Percentiles rank a stretch among this genome's conserved stretches.
These are phyloP conservation scores for Pichia sp. DNA, from an alignment of 1,139 yeast species.

Conservation along the genomic window DNA sequence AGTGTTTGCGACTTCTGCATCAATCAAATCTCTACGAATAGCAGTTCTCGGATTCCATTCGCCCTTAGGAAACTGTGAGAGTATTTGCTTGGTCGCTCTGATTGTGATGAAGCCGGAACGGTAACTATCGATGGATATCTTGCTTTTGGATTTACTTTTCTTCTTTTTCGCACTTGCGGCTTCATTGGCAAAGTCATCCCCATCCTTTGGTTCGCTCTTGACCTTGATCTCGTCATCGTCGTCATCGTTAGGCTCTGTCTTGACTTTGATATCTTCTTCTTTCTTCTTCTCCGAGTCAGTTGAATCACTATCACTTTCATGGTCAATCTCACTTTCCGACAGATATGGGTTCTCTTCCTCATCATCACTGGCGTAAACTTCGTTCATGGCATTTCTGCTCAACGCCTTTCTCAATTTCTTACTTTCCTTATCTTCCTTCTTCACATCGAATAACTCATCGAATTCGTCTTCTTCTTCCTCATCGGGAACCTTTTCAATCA, in stretches of 20 bases:
- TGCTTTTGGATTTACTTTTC: slow-evolving; percentile 9
- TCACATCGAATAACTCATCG: slow-evolving; percentile 61
- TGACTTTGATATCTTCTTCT: slow-evolving; percentile 9
- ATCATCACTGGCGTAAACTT: slow-evolving; percentile 86
- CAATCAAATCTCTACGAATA: slow-evolving; percentile 35
- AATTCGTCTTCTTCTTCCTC: slow-evolving; percentile 42
- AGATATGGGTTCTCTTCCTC: slow-evolving; percentile 77
- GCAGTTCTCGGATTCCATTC: slow-evolving; percentile 73
- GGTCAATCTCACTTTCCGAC: slow-evolving; percentile 66
- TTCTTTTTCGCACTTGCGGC: slow-evolving; percentile 15
- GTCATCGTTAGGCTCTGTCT: slow-evolving; percentile 7
- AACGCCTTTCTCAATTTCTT: slow-evolving; percentile 78
- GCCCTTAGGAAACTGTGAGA: slow-evolving; percentile 69
- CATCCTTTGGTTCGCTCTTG: slow-evolving; percentile 8
- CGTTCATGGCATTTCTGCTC: slow-evolving; percentile 81
- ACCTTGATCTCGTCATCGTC: slow-evolving; percentile 4
- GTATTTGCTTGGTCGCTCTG: slow-evolving; percentile 57
- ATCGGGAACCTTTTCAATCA: slow-evolving; percentile 50
- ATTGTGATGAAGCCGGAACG: slow-evolving; percentile 66
- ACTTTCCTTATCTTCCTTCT: slow-evolving; percentile 89
- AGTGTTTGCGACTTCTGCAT: not conserved
- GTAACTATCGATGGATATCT: slow-evolving; percentile 44
- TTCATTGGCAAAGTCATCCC: not conserved
- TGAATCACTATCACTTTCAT: slow-evolving; percentile 41
- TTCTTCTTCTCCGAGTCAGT: slow-evolving; percentile 30